Evolutionary conservation across 495 filamentous ascomycete species (phyloP).

Genomic region (Sordaria brevicollis): DNA sequence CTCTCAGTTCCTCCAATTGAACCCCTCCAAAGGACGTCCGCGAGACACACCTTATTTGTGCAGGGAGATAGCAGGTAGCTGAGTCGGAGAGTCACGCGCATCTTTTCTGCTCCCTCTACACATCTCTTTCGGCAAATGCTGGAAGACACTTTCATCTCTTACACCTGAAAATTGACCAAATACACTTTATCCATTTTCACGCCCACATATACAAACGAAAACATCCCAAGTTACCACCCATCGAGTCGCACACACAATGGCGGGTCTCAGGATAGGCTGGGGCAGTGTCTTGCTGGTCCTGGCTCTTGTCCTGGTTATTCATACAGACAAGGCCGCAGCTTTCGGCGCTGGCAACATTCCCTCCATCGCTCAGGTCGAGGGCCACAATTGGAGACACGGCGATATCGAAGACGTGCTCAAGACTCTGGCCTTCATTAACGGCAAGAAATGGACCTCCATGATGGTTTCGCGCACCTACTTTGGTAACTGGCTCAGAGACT

Average conservation of each 20-base stretch:
- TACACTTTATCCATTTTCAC: neutral
- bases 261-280: conserved; percentile 26
- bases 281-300: conserved; percentile 37
- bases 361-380: conserved; percentile 85
- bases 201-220: neutral
- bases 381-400: conserved; percentile 93
- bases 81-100: neutral
- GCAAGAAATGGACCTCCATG: conserved; percentile 90
- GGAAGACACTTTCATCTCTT: neutral
- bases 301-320: conserved; percentile 46
- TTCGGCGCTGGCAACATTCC: conserved; percentile 97
- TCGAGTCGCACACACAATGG: conserved; percentile 19
- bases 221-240: neutral
- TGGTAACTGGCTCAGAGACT: conserved; percentile 68
- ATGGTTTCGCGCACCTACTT: conserved; percentile 89
- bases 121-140: neutral
- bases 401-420: conserved; percentile 89
- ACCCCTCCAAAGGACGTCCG: neutral
- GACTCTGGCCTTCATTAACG: conserved; percentile 74
- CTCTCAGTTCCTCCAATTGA: neutral
- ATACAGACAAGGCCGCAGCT: conserved; percentile 55
- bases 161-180: neutral
- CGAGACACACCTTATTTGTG: neutral
- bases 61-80: neutral
- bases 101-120: neutral